Percentiles rank a stretch among this genome's conserved stretches.
These are phyloP conservation scores for Dioscorea dumetorum DNA, from an alignment of 106 monocot genomes.

Conservation along the genomic window DNA sequence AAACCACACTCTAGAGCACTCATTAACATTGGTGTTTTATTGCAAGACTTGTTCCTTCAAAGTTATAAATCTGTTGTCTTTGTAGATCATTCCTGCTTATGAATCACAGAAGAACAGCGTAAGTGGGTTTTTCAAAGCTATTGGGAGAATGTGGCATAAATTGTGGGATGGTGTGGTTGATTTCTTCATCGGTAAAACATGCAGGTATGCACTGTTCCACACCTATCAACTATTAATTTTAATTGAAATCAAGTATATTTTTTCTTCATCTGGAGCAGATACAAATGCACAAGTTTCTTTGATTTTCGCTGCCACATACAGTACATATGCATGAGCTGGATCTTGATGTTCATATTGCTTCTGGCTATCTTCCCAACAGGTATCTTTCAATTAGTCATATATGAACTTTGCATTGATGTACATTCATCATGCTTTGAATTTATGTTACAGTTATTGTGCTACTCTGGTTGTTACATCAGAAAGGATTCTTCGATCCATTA, in stretches of 20 bases:
- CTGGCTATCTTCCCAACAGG: conserved; percentile 65
- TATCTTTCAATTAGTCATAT: conserved; percentile 5
- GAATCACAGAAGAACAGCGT: conserved; percentile 34
- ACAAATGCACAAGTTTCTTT: conserved; percentile 67
- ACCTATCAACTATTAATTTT: too few relatives aligned
- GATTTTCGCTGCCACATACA: conserved; percentile 70
- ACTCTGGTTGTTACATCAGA: conserved; percentile 87
- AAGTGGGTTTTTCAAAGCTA: conserved; percentile 49
- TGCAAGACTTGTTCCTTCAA: too few relatives aligned
- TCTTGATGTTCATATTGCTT: conserved; percentile 55
- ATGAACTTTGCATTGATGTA: not conserved
- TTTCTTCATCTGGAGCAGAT: conserved; percentile 29
- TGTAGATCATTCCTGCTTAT: conserved; percentile 49
- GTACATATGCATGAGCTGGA: conserved; percentile 85
- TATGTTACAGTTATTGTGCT: conserved; percentile 46
- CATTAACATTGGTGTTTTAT: too few relatives aligned
- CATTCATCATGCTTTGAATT: not conserved
- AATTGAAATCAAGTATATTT: too few relatives aligned
- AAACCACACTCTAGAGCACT: too few relatives aligned
- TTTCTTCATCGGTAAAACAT: conserved; percentile 82
- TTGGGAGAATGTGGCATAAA: conserved; percentile 35
- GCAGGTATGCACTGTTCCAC: conserved; percentile 44
- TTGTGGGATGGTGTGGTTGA: conserved; percentile 51
- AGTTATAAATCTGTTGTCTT: not conserved
- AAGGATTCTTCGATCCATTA: conserved; percentile 79